Evolutionary conservation across 75 land plant genomes (phyloP), one percentile per base, ranked within the genome.

Genomic region (Pinus albicaulis): DNA sequence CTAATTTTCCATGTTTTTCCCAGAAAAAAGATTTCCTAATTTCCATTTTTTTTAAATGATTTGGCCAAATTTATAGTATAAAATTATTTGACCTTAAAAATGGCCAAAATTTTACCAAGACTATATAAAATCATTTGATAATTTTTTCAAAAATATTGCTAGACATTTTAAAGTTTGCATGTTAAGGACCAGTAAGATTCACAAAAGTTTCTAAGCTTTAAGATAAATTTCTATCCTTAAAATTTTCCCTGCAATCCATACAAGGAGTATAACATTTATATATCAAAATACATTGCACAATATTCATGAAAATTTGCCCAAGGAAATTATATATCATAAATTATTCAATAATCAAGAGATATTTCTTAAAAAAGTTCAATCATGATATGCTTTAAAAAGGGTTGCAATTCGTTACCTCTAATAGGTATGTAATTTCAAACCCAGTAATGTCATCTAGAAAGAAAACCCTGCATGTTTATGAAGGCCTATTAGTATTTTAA

Each of bases 361-460:
- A 48, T 23, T 75, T 58, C 61, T 17, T 17, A 20, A 60, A 63
- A 17, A 17, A 63, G 16, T 15, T 20, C 24, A 41, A 41, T 38
- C 34, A 4, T 19, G 41, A 68, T n/a, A 68, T 41, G n/a, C 71
- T 41, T 36, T 12, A 41, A 20, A 2, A 44, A 53, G 36, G 8
- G 68, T 36, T 74, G 24, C 41, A 38, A 68, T 62, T 76, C 15
- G 38, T 31, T 59, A 93, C 99, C 97, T 98, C 99, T 63, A 98
- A 74, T 31, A 98, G 88, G 59, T 93, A 95, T 62, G 99, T 91
- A 48, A 98, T 95, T 77, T 98, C 96, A 85, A 98, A 98, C 23
- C 99, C 99, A 24, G 99, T 98, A 56, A 98, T 17, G 79, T 98
- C 99, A 80, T 98, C 99, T 52, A 95, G 85, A 80, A 98, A 98